Conservation (phyloP, 305 asterid species). For the Fraxinus velutina region DNA sequence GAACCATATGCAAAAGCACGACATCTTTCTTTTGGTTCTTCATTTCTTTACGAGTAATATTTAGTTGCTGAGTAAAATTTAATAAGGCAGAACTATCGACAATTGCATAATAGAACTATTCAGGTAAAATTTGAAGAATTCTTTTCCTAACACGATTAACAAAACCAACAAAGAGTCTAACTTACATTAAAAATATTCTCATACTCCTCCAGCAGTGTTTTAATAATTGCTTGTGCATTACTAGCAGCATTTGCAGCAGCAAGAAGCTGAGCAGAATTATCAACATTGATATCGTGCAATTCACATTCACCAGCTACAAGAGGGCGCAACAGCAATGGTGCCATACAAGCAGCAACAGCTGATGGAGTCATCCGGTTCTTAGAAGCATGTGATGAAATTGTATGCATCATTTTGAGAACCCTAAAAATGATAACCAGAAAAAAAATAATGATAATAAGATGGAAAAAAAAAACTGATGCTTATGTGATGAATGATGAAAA, state of each 20-base stretch:
- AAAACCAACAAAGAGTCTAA: conserved; percentile 20
- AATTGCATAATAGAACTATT: background rate
- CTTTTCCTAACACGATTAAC: conserved; percentile 7
- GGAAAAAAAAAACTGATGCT: background rate
- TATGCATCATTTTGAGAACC: conserved; percentile 87
- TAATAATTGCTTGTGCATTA: conserved; percentile 87
- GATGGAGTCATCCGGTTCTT: conserved; percentile 91
- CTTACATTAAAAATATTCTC: conserved; percentile 79
- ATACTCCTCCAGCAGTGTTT: conserved; percentile 89
- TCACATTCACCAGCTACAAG: conserved; percentile 99
- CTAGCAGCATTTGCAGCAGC: conserved; percentile 99
- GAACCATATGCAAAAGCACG: background rate
- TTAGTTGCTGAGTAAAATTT: background rate
- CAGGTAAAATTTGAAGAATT: conserved; percentile 11
- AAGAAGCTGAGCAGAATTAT: conserved; percentile 86
- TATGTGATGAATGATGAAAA: conserved; percentile 5
- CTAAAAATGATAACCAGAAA: conserved; percentile 37
- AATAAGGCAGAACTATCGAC: background rate
- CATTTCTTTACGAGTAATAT: background rate
- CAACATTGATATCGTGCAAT: conserved; percentile 67
- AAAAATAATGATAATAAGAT: background rate
- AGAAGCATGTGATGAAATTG: conserved; percentile 70
- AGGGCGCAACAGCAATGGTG: conserved; percentile 95
- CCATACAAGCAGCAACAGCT: conserved; percentile 99
- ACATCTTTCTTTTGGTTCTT: conserved; percentile 2